phyloP scores from a whole-genome alignment of 2,329 filamentous ascomycete species.

The Trichophyton rubrum region DNA sequence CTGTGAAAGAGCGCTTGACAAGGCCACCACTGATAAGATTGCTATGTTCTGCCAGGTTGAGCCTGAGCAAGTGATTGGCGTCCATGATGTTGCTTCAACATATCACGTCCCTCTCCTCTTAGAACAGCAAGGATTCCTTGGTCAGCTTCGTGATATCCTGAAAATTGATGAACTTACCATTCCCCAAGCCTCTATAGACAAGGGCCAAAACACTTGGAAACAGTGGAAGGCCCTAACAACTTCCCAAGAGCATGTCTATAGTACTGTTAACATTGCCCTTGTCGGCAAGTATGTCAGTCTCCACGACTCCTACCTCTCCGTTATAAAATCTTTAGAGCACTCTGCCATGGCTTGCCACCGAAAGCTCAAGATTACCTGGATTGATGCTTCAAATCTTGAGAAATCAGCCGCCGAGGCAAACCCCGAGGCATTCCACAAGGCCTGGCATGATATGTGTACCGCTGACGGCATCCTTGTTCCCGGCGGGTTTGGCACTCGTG shows the following conservation, averaged over 20 bases:
- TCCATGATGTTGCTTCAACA: constrained; percentile 76
- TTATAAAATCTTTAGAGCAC: constrained; percentile 81
- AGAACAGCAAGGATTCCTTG: constrained; percentile 63
- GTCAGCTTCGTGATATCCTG: constrained; percentile 53
- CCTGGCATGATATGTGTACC: constrained; percentile 67
- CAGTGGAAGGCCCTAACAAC: constrained; percentile 64
- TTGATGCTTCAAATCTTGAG: constrained; percentile 79
- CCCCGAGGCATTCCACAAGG: constrained; percentile 66
- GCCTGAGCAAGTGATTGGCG: constrained; percentile 68
- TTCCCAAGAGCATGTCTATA: constrained; percentile 52
- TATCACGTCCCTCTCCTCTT: constrained; percentile 95
- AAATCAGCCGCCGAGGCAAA: constrained; percentile 46
- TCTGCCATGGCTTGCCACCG: constrained; percentile 72
- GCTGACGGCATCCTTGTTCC: constrained; percentile 42
- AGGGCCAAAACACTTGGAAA: constrained; percentile 60
- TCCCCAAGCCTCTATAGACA: constrained; percentile 42
- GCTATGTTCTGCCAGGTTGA: constrained; percentile 83
- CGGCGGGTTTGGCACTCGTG: constrained; percentile 69
- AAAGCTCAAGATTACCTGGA: constrained; percentile 69
- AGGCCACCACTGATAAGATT: constrained; percentile 70
- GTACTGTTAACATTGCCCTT: constrained; percentile 66
- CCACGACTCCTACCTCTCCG: constrained; percentile 73
- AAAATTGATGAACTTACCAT: constrained; percentile 48
- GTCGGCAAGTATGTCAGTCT: constrained; percentile 86
- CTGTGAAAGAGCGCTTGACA: constrained; percentile 64